Evolutionary conservation across 2,329 filamentous ascomycete species (phyloP).

Genomic region (Hortaea sp.): DNA sequence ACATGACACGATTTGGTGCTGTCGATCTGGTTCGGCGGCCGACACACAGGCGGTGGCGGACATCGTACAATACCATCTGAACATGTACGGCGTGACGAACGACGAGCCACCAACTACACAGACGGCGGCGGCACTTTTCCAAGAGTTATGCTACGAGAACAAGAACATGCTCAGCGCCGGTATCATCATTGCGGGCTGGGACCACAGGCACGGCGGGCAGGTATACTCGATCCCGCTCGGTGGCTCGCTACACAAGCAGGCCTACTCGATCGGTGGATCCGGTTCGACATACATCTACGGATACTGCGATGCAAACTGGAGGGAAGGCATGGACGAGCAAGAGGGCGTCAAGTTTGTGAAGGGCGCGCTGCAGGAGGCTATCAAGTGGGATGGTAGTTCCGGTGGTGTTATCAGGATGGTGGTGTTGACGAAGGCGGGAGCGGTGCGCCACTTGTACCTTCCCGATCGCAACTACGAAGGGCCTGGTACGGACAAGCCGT

Average conservation of each 20-base stretch:
- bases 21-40: constrained; percentile 90
- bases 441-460: constrained; percentile 87
- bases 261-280: constrained; percentile 91
- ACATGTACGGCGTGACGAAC: constrained; percentile 83
- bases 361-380: constrained; percentile 79
- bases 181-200: constrained; percentile 97
- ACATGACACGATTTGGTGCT: constrained; percentile 99
- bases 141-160: constrained; percentile 96
- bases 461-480: constrained; percentile 82
- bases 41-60: constrained; percentile 97
- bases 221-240: constrained; percentile 96
- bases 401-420: constrained; percentile 98
- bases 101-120: constrained; percentile 86
- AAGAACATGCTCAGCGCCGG: constrained; percentile 90
- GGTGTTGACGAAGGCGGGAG: constrained; percentile 80
- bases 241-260: constrained; percentile 92
- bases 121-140: constrained; percentile 90
- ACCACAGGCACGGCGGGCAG: constrained; percentile 87
- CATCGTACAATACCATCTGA: constrained; percentile 93
- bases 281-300: constrained; percentile 99
- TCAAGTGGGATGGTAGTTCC: constrained; percentile 99
- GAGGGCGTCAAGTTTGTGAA: constrained; percentile 92
- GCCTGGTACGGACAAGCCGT: constrained; percentile 44
- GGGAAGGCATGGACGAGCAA: constrained; percentile 83
- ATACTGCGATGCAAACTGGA: constrained; percentile 95